Evolutionary conservation across 495 filamentous ascomycete genomes (phyloP).

Genomic region (Tricharina praecox): DNA sequence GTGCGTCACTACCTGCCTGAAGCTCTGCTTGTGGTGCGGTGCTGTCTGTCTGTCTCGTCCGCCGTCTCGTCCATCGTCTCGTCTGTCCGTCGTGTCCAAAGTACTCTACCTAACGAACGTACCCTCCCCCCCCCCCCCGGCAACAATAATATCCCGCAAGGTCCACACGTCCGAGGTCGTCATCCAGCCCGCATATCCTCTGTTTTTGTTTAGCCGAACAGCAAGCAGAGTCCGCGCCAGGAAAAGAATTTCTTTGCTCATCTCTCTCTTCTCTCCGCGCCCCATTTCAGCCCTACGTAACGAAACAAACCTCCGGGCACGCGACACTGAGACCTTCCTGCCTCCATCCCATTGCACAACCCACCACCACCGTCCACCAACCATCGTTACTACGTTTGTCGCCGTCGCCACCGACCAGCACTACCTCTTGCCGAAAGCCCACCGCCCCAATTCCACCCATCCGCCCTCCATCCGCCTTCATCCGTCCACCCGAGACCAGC

Average conservation of each 20-base stretch:
- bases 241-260: not conserved
- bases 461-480: not conserved
- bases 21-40: not conserved
- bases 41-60: not conserved
- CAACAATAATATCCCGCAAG: too few species aligned
- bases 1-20: not conserved
- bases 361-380: not conserved
- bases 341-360: not conserved
- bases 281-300: constrained; percentile 5
- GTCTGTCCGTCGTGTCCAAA: not conserved
- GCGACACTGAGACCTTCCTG: constrained; percentile 3
- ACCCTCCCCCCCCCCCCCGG: not conserved
- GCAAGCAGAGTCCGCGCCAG: not conserved
- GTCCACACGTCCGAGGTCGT: not conserved
- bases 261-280: not conserved
- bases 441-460: not conserved
- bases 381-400: too few species aligned
- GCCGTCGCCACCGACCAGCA: too few species aligned
- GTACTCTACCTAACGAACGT: too few species aligned
- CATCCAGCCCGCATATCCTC: constrained; percentile 1
- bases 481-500: too few species aligned
- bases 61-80: not conserved
- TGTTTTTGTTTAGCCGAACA: constrained; percentile 4
- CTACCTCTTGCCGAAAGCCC: too few species aligned
- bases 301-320: not conserved